A percentile compares a stretch with the other conserved stretches of the same genome.
Conservation (phyloP, 139 green algal species). For the Nannochloris sp. region DNA sequence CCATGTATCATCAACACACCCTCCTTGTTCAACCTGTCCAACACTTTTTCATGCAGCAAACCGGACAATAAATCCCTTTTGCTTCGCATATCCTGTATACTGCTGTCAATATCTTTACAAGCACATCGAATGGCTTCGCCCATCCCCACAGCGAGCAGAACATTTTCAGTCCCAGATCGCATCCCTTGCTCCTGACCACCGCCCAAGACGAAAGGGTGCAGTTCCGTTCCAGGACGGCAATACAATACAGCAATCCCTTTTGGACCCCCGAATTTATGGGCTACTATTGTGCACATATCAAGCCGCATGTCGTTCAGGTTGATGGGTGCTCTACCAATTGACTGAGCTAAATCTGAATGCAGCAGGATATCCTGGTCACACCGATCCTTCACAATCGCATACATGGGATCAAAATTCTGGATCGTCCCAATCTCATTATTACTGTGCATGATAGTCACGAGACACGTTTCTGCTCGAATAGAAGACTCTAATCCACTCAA, state of each 20-base stretch:
- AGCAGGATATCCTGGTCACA: conserved; percentile 27
- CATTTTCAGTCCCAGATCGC: conserved; percentile 66
- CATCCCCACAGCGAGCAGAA: conserved; percentile 56
- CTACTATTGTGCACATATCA: conserved; percentile 67
- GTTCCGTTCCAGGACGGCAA: conserved; percentile 34
- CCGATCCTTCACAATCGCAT: conserved; percentile 3
- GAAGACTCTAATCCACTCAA: conserved; percentile 26
- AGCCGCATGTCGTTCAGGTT: conserved; percentile 57
- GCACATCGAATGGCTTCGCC: conserved; percentile 55
- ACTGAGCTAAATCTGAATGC: conserved; percentile 71
- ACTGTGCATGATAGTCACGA: conserved; percentile 74
- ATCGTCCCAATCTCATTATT: conserved; percentile 72
- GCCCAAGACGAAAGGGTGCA: conserved; percentile 42
- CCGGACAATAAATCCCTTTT: conserved; percentile 33
- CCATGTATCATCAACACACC: conserved; percentile 46
- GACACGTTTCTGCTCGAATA: conserved; percentile 29
- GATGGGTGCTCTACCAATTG: conserved; percentile 59
- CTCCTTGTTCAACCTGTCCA: conserved; percentile 3
- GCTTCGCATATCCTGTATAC: neutral
- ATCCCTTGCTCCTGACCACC: conserved; percentile 45
- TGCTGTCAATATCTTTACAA: conserved; percentile 20
- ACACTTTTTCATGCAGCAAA: conserved; percentile 35
- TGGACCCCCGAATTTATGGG: conserved; percentile 78
- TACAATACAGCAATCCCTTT: conserved; percentile 78
- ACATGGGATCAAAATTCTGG: conserved; percentile 40